Evolutionary conservation across 108 stramenopile species (phyloP), one percentile per base, ranked within the genome.

Genomic region (Schizochytrium sp.): DNA sequence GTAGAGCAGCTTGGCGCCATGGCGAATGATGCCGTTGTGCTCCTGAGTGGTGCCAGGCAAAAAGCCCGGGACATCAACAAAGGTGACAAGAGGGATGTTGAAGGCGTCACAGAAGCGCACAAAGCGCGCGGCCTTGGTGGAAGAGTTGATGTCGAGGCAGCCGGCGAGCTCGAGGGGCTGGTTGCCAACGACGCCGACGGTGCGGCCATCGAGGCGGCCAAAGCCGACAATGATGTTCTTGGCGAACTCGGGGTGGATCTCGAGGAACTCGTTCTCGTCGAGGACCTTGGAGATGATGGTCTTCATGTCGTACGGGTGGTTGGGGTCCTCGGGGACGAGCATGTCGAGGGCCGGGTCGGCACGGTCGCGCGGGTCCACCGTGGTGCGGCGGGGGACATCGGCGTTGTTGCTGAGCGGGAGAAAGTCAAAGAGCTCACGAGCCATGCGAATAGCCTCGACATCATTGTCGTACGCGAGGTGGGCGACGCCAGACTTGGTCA

Each of bases 1-100:
- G 94, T 98, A 99, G 41, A 99, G 94, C 23, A 99, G 94, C 95
- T 99, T 98, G 58, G 97, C 96, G 58, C 99, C 99, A 89, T 98
- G 94, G 19, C 98, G 96, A 91, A 99, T 99, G 92, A 99, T 99
- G 47, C 94, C 93, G 45, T 92, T 91, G 91, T 94, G 90, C 91
- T 94, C 94, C 59, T 94, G 93, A 5, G 4, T 69, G 8, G 98
- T 98, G 5, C 99, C 99, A 12, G 99, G 99, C 45, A 99, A 93
- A 91, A 99, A 99, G 41, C 99, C 99, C 12, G 99, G 99, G 18
- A 99, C 99, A 91, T 99, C 99, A n/a, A 99, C 99, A 88, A 99
- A 98, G 5, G 99, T 99, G 14, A 99, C 92, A 29, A 99, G 91
- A 10, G 99, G 99, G 88, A 99, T 98, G 91, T 98, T 97, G 93